Evolutionary conservation across 257 asterid genomes (phyloP), one percentile per base, ranked within the genome.

Genomic region (Nicotiana sylvestris): DNA sequence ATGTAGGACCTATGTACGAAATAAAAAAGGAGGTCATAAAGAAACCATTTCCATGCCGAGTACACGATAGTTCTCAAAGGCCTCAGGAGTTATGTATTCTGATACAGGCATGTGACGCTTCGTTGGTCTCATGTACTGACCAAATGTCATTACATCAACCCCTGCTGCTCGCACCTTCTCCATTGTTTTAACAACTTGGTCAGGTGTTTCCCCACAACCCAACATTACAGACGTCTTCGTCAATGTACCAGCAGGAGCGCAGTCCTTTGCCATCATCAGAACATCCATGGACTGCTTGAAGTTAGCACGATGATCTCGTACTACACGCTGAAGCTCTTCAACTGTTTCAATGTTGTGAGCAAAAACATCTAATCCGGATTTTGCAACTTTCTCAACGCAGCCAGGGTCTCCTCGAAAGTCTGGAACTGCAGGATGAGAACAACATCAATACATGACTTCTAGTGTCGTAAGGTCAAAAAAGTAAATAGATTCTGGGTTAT

Each of bases 191-290:
- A 96, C 92, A 80, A 94, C 86, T 89, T 96, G 98, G 60, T 94
- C 98, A 25, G 98, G 98, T n/a, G 99, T 93, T 92, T 96, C 99
- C 76, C 99, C 99, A 83, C 99, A 96, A 4, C 99, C 99, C 82
- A 96, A 87, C 99, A 96, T 96, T 83, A 96, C 81, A 13, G 99
- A 96, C 25, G 99, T 96, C 88, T 96, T 96, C 80, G 99, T 94
- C 82, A 96, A 94, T 21, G 97, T 94, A 77, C 98, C 99, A 46
- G 89, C 86, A 69, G 98, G 98, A 72, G 99, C 98, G 79, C 85
- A 89, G 18, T 96, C 97, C 93, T 96, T 96, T 49, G 99, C 99
- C 93, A 89, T 92, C 89, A 85, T 76, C 32, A 96, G 83, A 82
- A 96, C 99, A 87, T 94, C 94, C 81, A 94, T 79, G 53, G 99